These are phyloP conservation scores for Athelia sp. DNA, from an alignment of 1,284 basidiomycete species.

Conservation along the genomic window DNA sequence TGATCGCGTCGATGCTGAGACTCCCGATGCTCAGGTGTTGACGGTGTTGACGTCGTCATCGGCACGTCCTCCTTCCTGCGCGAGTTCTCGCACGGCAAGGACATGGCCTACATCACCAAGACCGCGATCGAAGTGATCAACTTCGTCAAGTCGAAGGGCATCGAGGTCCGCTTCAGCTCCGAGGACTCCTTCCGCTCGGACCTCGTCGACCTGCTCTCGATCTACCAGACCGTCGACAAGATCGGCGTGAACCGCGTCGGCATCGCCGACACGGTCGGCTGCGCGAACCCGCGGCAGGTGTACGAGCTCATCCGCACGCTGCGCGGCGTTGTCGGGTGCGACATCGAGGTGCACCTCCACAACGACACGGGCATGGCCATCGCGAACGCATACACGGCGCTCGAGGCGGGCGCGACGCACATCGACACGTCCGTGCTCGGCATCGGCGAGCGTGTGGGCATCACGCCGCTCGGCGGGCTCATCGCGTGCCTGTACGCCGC, in stretches of 20 bases:
- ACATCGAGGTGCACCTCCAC: slow-evolving; percentile 99
- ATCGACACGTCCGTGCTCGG: slow-evolving; percentile 97
- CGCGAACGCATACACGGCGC: slow-evolving; percentile 97
- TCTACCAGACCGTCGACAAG: slow-evolving; percentile 99
- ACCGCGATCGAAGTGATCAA: slow-evolving; percentile 98
- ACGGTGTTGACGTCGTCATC: slow-evolving; percentile 99
- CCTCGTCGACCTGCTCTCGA: slow-evolving; percentile 96
- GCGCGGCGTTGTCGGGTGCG: slow-evolving; percentile 91
- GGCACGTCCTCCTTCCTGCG: slow-evolving; percentile 98
- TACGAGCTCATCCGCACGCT: slow-evolving; percentile 98
- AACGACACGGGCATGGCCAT: slow-evolving; percentile 99
- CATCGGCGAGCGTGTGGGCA: slow-evolving; percentile 98
- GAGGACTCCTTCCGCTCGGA: slow-evolving; percentile 99
- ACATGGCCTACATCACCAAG: slow-evolving; percentile 99
- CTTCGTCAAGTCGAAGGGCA: slow-evolving; percentile 99
- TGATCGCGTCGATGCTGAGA: slow-evolving; percentile 4
- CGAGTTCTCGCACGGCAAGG: slow-evolving; percentile 99
- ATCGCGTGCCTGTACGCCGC: slow-evolving; percentile 96
- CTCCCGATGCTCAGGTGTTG: slow-evolving; percentile 69
- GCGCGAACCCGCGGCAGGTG: slow-evolving; percentile 97
- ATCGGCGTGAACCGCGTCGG: slow-evolving; percentile 99
- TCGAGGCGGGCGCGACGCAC: slow-evolving; percentile 98
- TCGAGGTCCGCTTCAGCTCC: slow-evolving; percentile 99
- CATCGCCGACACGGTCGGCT: slow-evolving; percentile 98
- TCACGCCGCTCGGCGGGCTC: slow-evolving; percentile 96